Conservation (phyloP, 495 filamentous ascomycete genomes). For the Penicillium nucicola region DNA sequence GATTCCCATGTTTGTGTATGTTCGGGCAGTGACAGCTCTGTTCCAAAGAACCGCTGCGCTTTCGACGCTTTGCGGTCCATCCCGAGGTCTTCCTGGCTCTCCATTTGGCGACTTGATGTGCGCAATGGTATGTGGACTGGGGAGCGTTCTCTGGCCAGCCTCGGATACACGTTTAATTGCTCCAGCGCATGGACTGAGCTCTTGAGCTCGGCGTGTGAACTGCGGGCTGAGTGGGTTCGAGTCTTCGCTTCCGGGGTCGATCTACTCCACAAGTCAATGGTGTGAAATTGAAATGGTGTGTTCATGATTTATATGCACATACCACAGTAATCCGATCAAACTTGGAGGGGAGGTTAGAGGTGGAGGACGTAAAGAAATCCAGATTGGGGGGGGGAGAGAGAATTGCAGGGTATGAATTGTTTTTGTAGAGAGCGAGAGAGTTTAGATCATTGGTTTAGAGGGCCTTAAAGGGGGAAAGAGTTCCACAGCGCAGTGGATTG, state of each 20-base stretch:
- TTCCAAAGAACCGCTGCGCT: slow-evolving; percentile 39
- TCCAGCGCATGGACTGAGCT: neutral
- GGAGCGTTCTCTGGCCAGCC: slow-evolving; percentile 15
- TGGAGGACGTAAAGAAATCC: neutral
- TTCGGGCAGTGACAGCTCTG: slow-evolving; percentile 26
- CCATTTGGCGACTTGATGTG: slow-evolving; percentile 29
- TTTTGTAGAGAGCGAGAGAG: neutral
- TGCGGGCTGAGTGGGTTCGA: neutral
- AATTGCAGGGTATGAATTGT: neutral
- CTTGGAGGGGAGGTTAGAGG: too few species aligned
- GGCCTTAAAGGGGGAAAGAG: slow-evolving; percentile 18
- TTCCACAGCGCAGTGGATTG: slow-evolving; percentile 8
- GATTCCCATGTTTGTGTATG: slow-evolving; percentile 19
- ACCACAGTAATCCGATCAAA: too few species aligned
- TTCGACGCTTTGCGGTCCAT: slow-evolving; percentile 29
- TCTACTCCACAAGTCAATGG: neutral
- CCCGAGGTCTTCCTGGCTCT: slow-evolving; percentile 14
- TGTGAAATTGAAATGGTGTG: neutral
- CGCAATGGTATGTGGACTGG: slow-evolving; percentile 29
- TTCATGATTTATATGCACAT: too few species aligned
- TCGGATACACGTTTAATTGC: neutral
- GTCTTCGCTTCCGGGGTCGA: neutral
- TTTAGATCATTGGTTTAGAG: neutral
- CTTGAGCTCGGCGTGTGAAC: neutral
- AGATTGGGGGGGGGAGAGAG: too few species aligned